Evolutionary conservation across 768 basidiomycete genomes (phyloP).

Genomic region (Tremella fuciformis): DNA sequence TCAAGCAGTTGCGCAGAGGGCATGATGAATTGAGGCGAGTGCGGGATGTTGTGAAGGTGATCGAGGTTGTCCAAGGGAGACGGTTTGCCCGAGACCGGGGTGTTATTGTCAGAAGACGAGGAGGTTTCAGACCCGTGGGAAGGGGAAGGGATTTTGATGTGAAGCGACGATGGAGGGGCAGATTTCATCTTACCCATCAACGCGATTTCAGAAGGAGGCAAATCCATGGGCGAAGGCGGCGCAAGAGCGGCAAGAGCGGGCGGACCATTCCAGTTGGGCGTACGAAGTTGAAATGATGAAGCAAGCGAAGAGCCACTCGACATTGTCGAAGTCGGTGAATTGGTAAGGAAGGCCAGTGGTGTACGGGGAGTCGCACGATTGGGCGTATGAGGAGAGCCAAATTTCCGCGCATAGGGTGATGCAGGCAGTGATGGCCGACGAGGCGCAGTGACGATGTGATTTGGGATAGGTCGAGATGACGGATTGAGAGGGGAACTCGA

Average conservation of each 20-base stretch:
- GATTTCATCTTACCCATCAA: constrained; percentile 1
- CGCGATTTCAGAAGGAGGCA: constrained; percentile 8
- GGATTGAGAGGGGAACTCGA: constrained; percentile 20
- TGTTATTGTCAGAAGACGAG: constrained; percentile 7
- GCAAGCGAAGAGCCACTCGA: constrained; percentile 8
- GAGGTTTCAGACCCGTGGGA: constrained; percentile 5
- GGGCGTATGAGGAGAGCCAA: constrained; percentile 17
- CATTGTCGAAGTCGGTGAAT: constrained; percentile 13
- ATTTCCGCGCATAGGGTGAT: neutral
- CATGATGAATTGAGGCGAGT: constrained; percentile 35
- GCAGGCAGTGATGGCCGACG: constrained; percentile 11
- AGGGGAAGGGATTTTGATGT: constrained; percentile 26
- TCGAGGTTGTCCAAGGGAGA: constrained; percentile 29
- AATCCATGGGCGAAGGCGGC: constrained; percentile 11
- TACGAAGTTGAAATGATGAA: constrained; percentile 18
- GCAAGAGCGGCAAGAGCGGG: constrained; percentile 13
- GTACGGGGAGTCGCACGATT: constrained; percentile 33
- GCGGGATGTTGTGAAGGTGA: constrained; percentile 28
- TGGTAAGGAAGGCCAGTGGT: constrained; percentile 30
- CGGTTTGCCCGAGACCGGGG: constrained; percentile 18
- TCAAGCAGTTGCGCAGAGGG: constrained; percentile 29
- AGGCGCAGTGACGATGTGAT: constrained; percentile 4
- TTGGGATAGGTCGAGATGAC: constrained; percentile 3
- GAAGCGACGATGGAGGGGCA: constrained; percentile 1
- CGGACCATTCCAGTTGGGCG: constrained; percentile 14